Evolutionary conservation across 257 asterid genomes (phyloP), one percentile per base, ranked within the genome.

Genomic region (Primulina eburnea): DNA sequence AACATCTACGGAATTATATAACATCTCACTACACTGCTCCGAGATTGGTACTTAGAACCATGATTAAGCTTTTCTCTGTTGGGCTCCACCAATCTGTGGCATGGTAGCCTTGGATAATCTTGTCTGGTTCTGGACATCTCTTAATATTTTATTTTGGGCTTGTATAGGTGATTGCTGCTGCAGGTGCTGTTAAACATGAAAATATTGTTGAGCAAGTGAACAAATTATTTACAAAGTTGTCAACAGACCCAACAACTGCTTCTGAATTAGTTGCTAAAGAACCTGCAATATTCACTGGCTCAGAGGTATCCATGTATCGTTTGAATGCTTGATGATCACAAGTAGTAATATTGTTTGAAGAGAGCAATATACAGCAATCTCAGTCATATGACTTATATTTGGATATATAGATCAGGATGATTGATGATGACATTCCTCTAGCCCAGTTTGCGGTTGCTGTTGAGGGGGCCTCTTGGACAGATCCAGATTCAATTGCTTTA

Each of bases 391-490:
- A 65, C 67, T 56, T 77, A 24, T 61, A 1, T 67, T 69, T 73
- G 70, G 50, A 62, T 14, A 66, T 77, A 52, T 82, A 89, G 96
- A 76, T 91, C 67, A 83, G 97, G 87, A 83, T 86, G 88, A 82
- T 89, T 50, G 95, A 89, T 70, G 96, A 91, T 28, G 97, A 87
- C 75, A 66, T 83, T 61, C 92, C 91, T 0, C 84, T 85, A 55
- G 97, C 97, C 58, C 92, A 91, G 73, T 85, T 91, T 65, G 92
- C 90, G 5, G 86, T 91, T 79, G 97, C 97, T 69, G 87, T 89
- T 84, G 95, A 91, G 82, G 97, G 97, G 76, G 91, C 95, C 17
- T 85, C 97, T 8, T 91, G 97, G 97, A 89, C 92, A 9, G 97
- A 91, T 81, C 96, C 85, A 70, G 88, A 83, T 76, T 80, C 96